Percentiles rank a stretch among this genome's conserved stretches.
Evolutionary conservation across 2,329 filamentous ascomycete species (phyloP).

Genomic region (Penicillium sp.): DNA sequence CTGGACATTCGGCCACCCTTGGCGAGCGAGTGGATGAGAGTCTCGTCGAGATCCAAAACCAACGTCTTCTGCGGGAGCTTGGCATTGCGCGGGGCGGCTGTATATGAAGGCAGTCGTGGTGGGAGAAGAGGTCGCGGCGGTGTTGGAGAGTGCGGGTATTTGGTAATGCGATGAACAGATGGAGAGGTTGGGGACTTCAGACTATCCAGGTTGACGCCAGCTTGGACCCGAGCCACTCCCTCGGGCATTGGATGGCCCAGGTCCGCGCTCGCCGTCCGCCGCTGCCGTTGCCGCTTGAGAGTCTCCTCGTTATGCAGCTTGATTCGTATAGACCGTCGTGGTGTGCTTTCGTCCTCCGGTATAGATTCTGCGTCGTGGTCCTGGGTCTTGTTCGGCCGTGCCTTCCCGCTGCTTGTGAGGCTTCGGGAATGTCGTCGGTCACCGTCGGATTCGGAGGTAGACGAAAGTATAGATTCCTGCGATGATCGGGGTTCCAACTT

Average conservation of each 20-base stretch:
- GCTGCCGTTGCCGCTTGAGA: conserved; percentile 62
- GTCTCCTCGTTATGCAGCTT: conserved; percentile 80
- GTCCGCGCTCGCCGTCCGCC: conserved; percentile 34
- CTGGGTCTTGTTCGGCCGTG: conserved; percentile 29
- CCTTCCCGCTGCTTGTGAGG: conserved; percentile 21
- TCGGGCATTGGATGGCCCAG: conserved; percentile 26
- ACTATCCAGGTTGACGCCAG: conserved; percentile 68
- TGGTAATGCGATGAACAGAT: conserved; percentile 67
- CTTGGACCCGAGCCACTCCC: conserved; percentile 24
- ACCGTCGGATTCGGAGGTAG: conserved; percentile 56
- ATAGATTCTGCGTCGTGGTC: conserved; percentile 22
- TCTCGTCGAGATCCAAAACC: conserved; percentile 94
- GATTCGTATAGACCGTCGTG: conserved; percentile 82
- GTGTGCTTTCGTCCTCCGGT: conserved; percentile 66
- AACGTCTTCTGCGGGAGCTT: conserved; percentile 78
- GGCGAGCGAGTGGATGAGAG: conserved; percentile 94
- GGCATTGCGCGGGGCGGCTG: conserved; percentile 47
- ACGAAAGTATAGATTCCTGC: conserved; percentile 48
- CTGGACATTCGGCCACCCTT: conserved; percentile 94
- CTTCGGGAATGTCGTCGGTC: conserved; percentile 33
- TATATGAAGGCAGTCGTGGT: conserved; percentile 82
- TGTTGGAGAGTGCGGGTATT: conserved; percentile 84
- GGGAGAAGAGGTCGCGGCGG: conserved; percentile 89
- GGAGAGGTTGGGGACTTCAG: conserved; percentile 93
- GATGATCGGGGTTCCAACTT: conserved; percentile 34